Base-by-base conservation (phyloP, 140 eudicot genomes). In the Flaveria floridana region DNA sequence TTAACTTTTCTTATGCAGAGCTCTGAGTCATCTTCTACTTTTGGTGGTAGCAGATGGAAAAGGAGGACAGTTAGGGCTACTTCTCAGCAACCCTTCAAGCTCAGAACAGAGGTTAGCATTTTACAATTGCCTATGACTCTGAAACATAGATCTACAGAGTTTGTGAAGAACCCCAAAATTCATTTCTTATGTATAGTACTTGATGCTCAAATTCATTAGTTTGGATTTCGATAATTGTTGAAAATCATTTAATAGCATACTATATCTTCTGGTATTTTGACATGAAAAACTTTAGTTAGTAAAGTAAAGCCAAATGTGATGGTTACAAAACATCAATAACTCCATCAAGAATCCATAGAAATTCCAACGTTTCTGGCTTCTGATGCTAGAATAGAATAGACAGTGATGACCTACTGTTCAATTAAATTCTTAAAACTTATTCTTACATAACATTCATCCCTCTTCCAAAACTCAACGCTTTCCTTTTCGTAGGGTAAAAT, bases 21-120 rank as follows among this genome's bases (percentile, higher is more conserved):
- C 77, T 70, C 87, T 18, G 92, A 86, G 56, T 88, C 91, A 50
- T 41, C 88, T 65, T 87, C 85, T 42, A 85, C 79, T 7, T 74
- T 78, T 21, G 88, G 87, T 71, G 86, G 91, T 72, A 78, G 87
- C 76, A 78, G 76, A 19, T 78, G 91, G 96, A 93, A 79, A 78
- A 78, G 85, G 80, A 79, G 78, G 78, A 87, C 89, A 76, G 82
- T 4, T 20, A 86, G 81, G 71, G 79, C 85, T 80, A 93, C 99
- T 65, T 79, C 85, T 42, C 96, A 62, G 44, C 87, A 78, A 70
- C 97, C 99, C 1, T 93, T 93, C 74, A 84, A 72, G 75, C 97
- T 93, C 6, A 85, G 86, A 78, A 93, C 99, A 16, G 97, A 93
- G 97, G 99, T 90, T 68, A 68, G 83, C 59, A 12, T 74, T 74